phyloP scores from a whole-genome alignment of 2,329 filamentous ascomycete species.

The Pseudogymnoascus sp. region DNA sequence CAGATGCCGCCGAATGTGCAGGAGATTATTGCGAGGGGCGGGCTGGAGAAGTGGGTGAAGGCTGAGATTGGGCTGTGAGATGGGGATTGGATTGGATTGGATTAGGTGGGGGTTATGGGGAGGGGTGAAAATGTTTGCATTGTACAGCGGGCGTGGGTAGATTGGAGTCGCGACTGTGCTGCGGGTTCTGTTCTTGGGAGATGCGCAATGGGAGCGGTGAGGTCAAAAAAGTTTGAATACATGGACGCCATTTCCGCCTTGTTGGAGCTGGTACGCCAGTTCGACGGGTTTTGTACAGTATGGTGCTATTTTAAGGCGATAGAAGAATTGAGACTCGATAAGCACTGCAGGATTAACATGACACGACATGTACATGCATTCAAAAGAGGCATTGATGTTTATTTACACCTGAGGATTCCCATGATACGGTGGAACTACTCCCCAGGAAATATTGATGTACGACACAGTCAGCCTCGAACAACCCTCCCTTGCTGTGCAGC shows the following conservation, averaged over 20 bases:
- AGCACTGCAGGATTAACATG: background rate
- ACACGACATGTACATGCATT: background rate
- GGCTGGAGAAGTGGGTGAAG: conserved; percentile 77
- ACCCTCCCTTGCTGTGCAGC: background rate
- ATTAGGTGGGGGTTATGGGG: background rate
- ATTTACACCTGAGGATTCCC: background rate
- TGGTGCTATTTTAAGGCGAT: background rate
- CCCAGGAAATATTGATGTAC: background rate
- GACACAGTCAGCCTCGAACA: background rate
- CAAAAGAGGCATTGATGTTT: background rate
- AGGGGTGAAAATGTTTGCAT: background rate
- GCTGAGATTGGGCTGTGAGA: conserved; percentile 44
- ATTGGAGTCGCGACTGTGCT: background rate
- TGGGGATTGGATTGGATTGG: background rate
- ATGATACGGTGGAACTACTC: background rate
- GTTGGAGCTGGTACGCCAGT: background rate
- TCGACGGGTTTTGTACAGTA: conserved; percentile 2
- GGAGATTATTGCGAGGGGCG: conserved; percentile 70
- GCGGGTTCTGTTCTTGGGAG: background rate
- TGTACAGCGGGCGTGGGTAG: background rate
- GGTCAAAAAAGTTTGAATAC: background rate
- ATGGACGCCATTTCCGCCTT: background rate
- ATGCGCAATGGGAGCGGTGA: background rate
- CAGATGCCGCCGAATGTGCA: conserved; percentile 81
- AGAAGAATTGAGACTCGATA: background rate